Conservation (phyloP, 1,284 basidiomycete species). For the Athelia sp. region DNA sequence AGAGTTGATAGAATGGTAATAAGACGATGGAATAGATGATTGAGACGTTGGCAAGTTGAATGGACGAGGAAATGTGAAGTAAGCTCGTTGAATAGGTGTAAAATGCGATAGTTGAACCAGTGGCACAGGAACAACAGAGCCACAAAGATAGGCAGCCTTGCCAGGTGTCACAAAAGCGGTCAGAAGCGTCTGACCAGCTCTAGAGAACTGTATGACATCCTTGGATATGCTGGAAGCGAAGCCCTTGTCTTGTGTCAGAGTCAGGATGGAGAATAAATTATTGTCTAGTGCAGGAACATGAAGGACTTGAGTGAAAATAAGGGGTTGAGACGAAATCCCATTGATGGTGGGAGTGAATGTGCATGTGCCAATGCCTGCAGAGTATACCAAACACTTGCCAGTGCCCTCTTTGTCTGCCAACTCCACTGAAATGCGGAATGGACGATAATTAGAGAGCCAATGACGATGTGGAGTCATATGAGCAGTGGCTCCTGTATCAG, state of each 20-base stretch:
- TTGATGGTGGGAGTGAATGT: conserved; percentile 13
- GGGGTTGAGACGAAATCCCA: not conserved
- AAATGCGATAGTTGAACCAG: no score
- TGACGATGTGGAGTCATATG: conserved; percentile 21
- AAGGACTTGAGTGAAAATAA: conserved; percentile 2
- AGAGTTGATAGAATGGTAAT: no score
- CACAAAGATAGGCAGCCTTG: not conserved
- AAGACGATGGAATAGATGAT: no score
- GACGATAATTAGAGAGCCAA: conserved; percentile 14
- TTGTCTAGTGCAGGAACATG: conserved; percentile 7
- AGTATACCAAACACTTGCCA: conserved; percentile 11
- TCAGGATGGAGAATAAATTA: conserved; percentile 7
- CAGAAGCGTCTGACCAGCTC: not conserved
- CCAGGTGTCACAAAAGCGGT: not conserved
- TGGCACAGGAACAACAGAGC: no score
- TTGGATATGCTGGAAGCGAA: conserved; percentile 9
- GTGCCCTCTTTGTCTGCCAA: conserved; percentile 13
- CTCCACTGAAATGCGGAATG: conserved; percentile 10
- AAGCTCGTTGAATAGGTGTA: not conserved
- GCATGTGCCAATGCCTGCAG: conserved; percentile 16
- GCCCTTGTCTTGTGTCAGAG: not conserved
- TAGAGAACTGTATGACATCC: conserved; percentile 8
- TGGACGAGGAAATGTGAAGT: not conserved
- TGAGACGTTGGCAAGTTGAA: no score
- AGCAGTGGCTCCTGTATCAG: conserved; percentile 32